Conservation (phyloP, 345 rosid species). For the Eucalyptus decipiens region DNA sequence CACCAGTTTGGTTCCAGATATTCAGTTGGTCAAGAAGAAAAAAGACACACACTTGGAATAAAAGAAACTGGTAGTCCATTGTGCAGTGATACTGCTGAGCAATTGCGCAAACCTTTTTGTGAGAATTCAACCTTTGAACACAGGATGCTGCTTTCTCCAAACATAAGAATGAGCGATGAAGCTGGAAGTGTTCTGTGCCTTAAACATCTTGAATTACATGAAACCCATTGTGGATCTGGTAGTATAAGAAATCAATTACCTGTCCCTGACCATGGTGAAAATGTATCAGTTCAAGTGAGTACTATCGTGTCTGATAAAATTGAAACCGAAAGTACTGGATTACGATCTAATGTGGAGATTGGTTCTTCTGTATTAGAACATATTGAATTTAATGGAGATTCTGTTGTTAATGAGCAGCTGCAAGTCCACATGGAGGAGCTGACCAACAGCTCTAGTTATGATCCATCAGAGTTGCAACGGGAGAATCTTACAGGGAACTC, state of each 20-base stretch:
- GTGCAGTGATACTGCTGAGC: not conserved
- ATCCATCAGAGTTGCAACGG: not conserved
- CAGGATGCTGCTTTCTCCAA: not conserved
- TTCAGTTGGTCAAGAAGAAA: not conserved
- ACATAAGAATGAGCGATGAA: not conserved
- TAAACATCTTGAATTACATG: not conserved
- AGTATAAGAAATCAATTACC: not conserved
- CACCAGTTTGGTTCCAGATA: not conserved
- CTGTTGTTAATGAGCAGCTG: not conserved
- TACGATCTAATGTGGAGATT: not conserved
- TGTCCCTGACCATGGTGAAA: constrained; percentile 3
- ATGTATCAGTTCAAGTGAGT: not conserved
- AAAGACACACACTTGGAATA: not conserved
- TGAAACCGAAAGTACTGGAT: not conserved
- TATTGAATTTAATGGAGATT: not conserved
- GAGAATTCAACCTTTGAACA: not conserved
- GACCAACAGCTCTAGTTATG: not conserved
- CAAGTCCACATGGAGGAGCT: not conserved
- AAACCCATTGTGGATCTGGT: not conserved
- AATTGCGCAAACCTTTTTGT: not conserved
- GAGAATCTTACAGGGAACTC: not conserved
- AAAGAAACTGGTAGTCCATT: not conserved
- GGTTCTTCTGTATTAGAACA: not conserved
- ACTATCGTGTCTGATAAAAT: not conserved
- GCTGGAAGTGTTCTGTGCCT: not conserved